These are phyloP conservation scores for Verruconis gallopava DNA, from an alignment of 2,329 filamentous ascomycete genomes.

Conservation along the genomic window DNA sequence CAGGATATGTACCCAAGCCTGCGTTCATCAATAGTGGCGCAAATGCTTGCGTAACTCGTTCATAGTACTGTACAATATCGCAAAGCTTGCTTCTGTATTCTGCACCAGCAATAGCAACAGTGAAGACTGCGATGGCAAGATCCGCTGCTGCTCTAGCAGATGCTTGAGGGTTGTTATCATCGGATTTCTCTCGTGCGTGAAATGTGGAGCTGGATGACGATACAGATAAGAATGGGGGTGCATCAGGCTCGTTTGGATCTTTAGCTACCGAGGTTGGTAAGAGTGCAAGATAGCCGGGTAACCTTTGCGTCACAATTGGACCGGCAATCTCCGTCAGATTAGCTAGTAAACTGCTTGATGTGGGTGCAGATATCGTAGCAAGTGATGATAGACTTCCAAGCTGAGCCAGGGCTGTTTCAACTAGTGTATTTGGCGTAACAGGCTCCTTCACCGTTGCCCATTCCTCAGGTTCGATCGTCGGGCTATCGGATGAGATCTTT, in stretches of 20 bases:
- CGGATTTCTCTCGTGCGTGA: slow-evolving; percentile 13
- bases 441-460: slow-evolving; percentile 57
- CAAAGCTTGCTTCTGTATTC: slow-evolving; percentile 40
- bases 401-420: slow-evolving; percentile 56
- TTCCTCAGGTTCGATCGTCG: slow-evolving; percentile 30
- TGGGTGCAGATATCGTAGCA: slow-evolving; percentile 37
- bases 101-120: slow-evolving; percentile 42
- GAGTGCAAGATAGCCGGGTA: slow-evolving; percentile 37
- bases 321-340: slow-evolving; percentile 45
- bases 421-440: slow-evolving; percentile 48
- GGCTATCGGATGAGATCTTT: not conserved
- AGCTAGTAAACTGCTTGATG: slow-evolving; percentile 36
- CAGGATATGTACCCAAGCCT: slow-evolving; percentile 6
- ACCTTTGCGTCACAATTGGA: slow-evolving; percentile 38
- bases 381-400: slow-evolving; percentile 34
- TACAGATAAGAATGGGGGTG: slow-evolving; percentile 23
- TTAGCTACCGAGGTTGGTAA: slow-evolving; percentile 16
- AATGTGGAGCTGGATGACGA: slow-evolving; percentile 12
- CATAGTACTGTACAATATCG: slow-evolving; percentile 41
- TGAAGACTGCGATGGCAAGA: slow-evolving; percentile 44
- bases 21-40: slow-evolving; percentile 17
- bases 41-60: slow-evolving; percentile 23
- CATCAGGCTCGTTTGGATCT: slow-evolving; percentile 17
- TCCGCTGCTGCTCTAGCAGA: slow-evolving; percentile 34
- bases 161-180: slow-evolving; percentile 25